Percentiles rank a stretch among this genome's conserved stretches.
phyloP scores from a whole-genome alignment of 1,284 basidiomycete species.

The Trichosporon ovoides region DNA sequence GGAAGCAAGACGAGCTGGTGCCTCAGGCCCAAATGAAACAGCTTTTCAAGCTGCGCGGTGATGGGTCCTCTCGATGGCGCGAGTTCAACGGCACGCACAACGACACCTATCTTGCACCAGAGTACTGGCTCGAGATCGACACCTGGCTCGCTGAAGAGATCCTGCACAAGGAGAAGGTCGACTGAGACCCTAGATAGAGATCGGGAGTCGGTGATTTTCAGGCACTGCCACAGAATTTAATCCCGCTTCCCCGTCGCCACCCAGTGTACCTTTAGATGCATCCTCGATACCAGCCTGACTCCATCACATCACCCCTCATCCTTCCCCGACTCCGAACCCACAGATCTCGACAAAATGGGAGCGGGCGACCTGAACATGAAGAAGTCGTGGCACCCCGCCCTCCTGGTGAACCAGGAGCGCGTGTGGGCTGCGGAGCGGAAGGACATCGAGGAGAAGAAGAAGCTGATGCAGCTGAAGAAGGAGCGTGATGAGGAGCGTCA shows the following conservation, averaged over 20 bases:
- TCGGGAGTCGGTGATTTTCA: neutral
- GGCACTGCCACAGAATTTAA: neutral
- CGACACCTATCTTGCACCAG: conserved; percentile 63
- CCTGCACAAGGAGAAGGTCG: conserved; percentile 4
- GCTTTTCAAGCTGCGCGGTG: conserved; percentile 58
- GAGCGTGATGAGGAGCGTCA: conserved; percentile 97
- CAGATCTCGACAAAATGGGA: conserved; percentile 68
- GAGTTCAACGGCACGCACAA: conserved; percentile 70
- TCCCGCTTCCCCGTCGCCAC: neutral
- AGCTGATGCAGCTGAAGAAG: conserved; percentile 88
- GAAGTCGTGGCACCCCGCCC: conserved; percentile 95
- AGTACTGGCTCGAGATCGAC: conserved; percentile 61
- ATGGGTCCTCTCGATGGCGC: conserved; percentile 53
- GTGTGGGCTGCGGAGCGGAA: conserved; percentile 99
- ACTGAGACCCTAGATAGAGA: neutral
- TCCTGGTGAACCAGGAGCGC: conserved; percentile 96
- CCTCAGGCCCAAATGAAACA: conserved; percentile 77
- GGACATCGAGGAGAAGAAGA: conserved; percentile 96
- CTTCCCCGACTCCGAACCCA: neutral
- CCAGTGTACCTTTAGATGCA: neutral
- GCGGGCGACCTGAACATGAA: conserved; percentile 68
- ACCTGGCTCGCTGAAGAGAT: conserved; percentile 54
- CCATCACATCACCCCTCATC: too few relatives aligned
- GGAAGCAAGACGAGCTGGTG: conserved; percentile 74
- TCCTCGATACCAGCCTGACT: too few relatives aligned